phyloP scores from a whole-genome alignment of 768 basidiomycete species.

The Rhizopogon vulgaris region DNA sequence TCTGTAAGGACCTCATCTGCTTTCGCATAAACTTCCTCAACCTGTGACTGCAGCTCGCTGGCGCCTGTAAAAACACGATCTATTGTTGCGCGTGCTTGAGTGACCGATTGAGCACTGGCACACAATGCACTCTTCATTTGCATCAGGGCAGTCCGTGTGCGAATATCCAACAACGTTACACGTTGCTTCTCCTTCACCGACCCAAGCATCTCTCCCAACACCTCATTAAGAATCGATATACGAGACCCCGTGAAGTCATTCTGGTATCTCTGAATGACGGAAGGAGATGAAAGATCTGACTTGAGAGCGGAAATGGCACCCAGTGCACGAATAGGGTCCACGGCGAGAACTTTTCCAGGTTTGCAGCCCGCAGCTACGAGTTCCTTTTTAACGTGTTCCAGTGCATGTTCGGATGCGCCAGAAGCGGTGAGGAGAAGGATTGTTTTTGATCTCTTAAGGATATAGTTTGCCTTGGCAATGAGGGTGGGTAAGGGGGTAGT shows the following conservation, averaged over 20 bases:
- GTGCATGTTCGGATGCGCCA: conserved; percentile 10
- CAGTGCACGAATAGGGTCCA: conserved; percentile 57
- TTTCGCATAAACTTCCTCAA: conserved; percentile 34
- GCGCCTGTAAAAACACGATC: conserved; percentile 30
- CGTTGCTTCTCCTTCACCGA: neutral
- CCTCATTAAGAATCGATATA: conserved; percentile 41
- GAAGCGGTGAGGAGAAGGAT: conserved; percentile 38
- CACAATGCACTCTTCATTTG: conserved; percentile 36
- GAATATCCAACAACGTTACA: conserved; percentile 20
- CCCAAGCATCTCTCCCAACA: conserved; percentile 26
- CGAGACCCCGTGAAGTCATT: conserved; percentile 53
- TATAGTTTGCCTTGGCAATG: conserved; percentile 11
- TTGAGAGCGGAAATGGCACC: conserved; percentile 45
- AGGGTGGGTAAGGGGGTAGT: conserved; percentile 42
- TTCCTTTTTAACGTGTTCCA: conserved; percentile 14
- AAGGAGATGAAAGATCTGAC: conserved; percentile 36
- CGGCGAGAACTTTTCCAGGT: conserved; percentile 33
- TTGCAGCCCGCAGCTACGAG: conserved; percentile 17
- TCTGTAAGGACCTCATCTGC: conserved; percentile 35
- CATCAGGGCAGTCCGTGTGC: conserved; percentile 30
- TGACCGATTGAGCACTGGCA: conserved; percentile 29
- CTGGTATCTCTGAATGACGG: conserved; percentile 59
- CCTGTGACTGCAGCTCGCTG: conserved; percentile 29
- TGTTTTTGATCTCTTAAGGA: conserved; percentile 33
- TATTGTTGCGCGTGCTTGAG: conserved; percentile 24